Evolutionary conservation across 257 asterid genomes (phyloP).

Genomic region (Solanum piurae): DNA sequence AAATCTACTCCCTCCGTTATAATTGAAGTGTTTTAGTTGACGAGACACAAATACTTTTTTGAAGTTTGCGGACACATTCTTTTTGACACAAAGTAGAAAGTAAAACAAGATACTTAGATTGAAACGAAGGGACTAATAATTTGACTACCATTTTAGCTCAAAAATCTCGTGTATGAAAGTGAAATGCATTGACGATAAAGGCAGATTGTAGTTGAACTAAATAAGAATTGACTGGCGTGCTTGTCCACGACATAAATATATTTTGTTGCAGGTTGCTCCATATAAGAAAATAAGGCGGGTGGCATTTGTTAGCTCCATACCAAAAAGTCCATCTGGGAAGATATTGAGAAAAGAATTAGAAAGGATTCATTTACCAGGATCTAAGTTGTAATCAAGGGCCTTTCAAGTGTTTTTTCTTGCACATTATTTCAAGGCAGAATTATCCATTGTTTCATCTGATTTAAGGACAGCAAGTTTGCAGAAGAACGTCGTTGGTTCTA

Average conservation of each 20-base stretch:
- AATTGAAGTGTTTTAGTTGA: not conserved
- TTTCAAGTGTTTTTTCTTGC: not conserved
- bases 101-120: not conserved
- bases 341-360: slow-evolving; percentile 36
- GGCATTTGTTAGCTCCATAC: slow-evolving; percentile 31
- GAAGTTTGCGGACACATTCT: not conserved
- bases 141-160: not conserved
- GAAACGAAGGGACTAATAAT: not conserved
- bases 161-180: not conserved
- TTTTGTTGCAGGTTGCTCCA: slow-evolving; percentile 36
- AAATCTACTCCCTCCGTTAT: not conserved
- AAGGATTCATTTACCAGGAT: slow-evolving; percentile 15
- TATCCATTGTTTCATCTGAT: not conserved
- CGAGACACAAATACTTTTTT: not conserved
- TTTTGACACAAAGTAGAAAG: not conserved
- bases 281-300: slow-evolving; percentile 46
- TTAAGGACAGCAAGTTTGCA: not conserved
- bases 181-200: not conserved
- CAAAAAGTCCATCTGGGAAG: slow-evolving; percentile 42
- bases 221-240: not conserved
- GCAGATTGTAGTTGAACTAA: not conserved
- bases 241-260: not conserved
- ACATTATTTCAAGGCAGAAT: not conserved
- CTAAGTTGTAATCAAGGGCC: slow-evolving; percentile 15
- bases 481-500: not conserved